phyloP scores from a whole-genome alignment of 352 stramenopile genomes.

The Phytophthora ohioensis region DNA sequence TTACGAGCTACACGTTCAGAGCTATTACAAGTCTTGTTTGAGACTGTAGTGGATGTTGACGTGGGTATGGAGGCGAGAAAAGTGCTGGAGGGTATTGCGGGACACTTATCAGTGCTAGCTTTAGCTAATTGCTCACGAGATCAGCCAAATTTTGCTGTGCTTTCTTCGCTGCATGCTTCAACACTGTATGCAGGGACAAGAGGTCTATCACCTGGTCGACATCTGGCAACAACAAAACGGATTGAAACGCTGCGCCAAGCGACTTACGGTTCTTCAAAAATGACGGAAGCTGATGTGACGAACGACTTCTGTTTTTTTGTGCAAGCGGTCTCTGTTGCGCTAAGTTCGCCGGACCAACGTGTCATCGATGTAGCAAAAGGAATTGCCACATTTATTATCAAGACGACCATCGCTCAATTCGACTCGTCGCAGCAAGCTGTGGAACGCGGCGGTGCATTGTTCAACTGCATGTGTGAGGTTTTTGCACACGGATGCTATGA shows the following conservation, averaged over 20 bases:
- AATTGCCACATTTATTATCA: constrained; percentile 62
- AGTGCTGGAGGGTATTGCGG: constrained; percentile 64
- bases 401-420: constrained; percentile 53
- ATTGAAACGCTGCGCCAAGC: constrained; percentile 84
- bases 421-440: constrained; percentile 46
- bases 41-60: constrained; percentile 81
- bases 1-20: constrained; percentile 57
- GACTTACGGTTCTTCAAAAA: constrained; percentile 70
- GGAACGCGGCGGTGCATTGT: constrained; percentile 69
- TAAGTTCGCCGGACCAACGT: constrained; percentile 70
- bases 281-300: constrained; percentile 58
- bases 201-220: constrained; percentile 78
- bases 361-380: constrained; percentile 67
- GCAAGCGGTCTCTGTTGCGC: constrained; percentile 62
- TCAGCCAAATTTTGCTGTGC: constrained; percentile 69
- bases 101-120: constrained; percentile 64
- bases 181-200: constrained; percentile 80
- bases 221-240: constrained; percentile 80
- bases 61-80: constrained; percentile 62
- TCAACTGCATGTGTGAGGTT: constrained; percentile 83
- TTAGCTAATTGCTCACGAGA: constrained; percentile 62
- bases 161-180: constrained; percentile 77
- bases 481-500: constrained; percentile 90
- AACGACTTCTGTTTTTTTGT: constrained; percentile 77
- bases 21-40: constrained; percentile 72